Percentiles rank a stretch among this genome's conserved stretches.
Evolutionary conservation across 148 eudicot species (phyloP).

Genomic region (Persicaria tinctoria): DNA sequence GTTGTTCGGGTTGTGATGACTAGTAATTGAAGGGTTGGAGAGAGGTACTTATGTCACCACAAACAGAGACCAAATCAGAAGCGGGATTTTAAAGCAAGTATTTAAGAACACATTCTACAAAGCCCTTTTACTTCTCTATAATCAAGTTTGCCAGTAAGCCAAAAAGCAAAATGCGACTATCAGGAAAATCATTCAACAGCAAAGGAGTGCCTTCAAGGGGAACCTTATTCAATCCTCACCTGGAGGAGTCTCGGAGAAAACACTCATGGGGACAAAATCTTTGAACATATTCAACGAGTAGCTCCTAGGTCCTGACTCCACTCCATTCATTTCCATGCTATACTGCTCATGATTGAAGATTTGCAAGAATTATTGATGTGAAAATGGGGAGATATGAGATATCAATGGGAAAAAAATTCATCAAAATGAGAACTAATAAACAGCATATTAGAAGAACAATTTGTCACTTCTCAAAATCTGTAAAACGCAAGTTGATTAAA

Average conservation of each 20-base stretch:
- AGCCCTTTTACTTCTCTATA: background rate
- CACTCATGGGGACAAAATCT: slow-evolving; percentile 88
- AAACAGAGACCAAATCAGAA: background rate
- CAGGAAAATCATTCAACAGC: background rate
- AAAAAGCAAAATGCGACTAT: background rate
- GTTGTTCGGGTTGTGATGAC: background rate
- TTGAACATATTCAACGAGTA: slow-evolving; percentile 82
- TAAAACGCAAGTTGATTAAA: background rate
- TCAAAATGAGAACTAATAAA: background rate
- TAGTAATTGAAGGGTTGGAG: background rate
- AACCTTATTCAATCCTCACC: slow-evolving; percentile 35
- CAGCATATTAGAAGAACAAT: background rate
- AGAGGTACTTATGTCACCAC: background rate
- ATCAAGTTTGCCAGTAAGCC: background rate
- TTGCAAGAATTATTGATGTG: background rate
- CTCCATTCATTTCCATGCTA: slow-evolving; percentile 79
- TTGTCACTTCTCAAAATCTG: background rate
- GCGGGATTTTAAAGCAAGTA: background rate
- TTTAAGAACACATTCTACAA: background rate
- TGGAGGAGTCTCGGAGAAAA: slow-evolving; percentile 69
- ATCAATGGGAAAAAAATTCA: background rate
- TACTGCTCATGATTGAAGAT: slow-evolving; percentile 43
- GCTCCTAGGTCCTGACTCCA: slow-evolving; percentile 60
- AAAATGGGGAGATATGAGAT: background rate
- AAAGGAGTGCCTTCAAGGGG: background rate